Conservation (phyloP, 805 yeast genomes). For the Kodamaea kaohsiungensis region DNA sequence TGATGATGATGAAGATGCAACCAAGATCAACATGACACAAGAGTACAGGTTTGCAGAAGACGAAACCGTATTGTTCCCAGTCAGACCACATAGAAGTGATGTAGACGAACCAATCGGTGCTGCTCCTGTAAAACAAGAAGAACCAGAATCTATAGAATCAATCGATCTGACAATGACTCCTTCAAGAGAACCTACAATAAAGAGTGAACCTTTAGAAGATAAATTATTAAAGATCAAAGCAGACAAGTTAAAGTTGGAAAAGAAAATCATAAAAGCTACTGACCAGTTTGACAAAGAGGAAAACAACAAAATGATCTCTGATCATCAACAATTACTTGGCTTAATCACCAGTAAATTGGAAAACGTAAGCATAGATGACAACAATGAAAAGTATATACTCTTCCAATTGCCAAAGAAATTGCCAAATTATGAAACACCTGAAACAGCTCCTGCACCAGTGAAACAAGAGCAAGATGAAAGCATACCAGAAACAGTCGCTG, state of each 20-base stretch:
- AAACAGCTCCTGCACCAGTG: background rate
- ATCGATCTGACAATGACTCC: constrained; percentile 10
- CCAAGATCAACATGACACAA: constrained; percentile 64
- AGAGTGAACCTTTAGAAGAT: constrained; percentile 33
- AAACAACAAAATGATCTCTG: constrained; percentile 28
- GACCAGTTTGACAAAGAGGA: constrained; percentile 34
- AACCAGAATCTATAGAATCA: constrained; percentile 5
- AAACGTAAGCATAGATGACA: constrained; percentile 10
- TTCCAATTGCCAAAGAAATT: constrained; percentile 52
- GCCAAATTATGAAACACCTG: constrained; percentile 35
- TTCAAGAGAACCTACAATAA: constrained; percentile 23
- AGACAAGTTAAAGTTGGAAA: constrained; percentile 30
- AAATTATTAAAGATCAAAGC: constrained; percentile 25
- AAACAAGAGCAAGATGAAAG: constrained; percentile 7
- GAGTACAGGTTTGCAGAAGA: constrained; percentile 53
- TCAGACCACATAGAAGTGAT: constrained; percentile 61
- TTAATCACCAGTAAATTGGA: constrained; percentile 26
- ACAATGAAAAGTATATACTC: constrained; percentile 29
- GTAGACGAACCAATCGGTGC: constrained; percentile 29
- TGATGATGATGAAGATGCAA: constrained; percentile 42
- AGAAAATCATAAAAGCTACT: constrained; percentile 27
- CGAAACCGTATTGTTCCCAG: constrained; percentile 66
- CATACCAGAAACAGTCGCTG: background rate
- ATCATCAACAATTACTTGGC: constrained; percentile 32
- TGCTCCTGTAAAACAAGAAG: constrained; percentile 5